Evolutionary conservation across 805 yeast species (phyloP).

Genomic region (Candida yuanshanica): DNA sequence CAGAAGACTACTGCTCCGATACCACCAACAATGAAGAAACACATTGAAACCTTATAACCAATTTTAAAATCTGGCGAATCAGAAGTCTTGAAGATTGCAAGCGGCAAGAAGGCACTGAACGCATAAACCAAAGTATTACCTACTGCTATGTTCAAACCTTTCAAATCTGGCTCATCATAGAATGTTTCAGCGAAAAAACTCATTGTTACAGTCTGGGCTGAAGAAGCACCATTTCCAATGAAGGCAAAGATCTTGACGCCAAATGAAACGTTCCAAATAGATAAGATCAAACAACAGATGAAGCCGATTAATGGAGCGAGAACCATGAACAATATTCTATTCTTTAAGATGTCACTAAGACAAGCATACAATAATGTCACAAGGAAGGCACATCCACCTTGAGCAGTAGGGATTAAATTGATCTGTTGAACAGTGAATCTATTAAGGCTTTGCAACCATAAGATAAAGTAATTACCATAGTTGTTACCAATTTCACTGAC

Average conservation of each 20-base stretch:
- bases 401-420: conserved; percentile 2
- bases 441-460: background rate
- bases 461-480: background rate
- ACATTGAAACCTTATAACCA: conserved; percentile 1
- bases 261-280: background rate
- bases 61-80: background rate
- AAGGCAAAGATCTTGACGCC: conserved; percentile 1
- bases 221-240: background rate
- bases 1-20: too few species aligned
- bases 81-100: background rate
- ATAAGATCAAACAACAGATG: background rate
- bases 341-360: background rate
- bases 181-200: conserved; percentile 4
- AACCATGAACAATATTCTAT: background rate
- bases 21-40: background rate
- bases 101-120: conserved; percentile 3
- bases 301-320: background rate
- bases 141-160: background rate
- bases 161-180: conserved; percentile 2
- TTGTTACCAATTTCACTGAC: conserved; percentile 1
- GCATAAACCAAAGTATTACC: conserved; percentile 1
- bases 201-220: background rate
- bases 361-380: background rate
- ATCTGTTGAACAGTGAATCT: conserved; percentile 1
- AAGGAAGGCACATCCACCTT: conserved; percentile 1